A percentile compares a stretch with the other conserved stretches of the same genome.
Conservation (phyloP, 345 rosid genomes). For the Xanthoceras sorbifolium region DNA sequence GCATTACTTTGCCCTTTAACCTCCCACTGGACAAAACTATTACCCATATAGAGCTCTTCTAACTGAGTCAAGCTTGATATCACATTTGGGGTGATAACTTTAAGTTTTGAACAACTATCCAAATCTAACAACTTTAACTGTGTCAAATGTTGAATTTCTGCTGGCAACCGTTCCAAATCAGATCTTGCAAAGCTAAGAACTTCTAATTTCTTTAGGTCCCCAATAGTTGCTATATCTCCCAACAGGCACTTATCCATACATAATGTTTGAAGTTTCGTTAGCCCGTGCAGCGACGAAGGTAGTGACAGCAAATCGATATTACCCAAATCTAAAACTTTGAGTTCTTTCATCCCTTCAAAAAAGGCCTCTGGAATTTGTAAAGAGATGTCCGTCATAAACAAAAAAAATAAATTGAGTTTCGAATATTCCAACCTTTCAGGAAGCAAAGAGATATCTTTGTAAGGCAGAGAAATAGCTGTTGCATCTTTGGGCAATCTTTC, state of each 20-base stretch:
- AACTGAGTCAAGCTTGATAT: constrained; percentile 15
- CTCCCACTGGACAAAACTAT: constrained; percentile 26
- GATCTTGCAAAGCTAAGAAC: not conserved
- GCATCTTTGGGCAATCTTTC: not conserved
- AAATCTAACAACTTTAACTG: constrained; percentile 20
- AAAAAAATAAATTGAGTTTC: not conserved
- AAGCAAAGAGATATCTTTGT: constrained; percentile 3
- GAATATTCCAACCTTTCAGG: constrained; percentile 21
- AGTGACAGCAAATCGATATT: not conserved
- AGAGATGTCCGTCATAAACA: not conserved
- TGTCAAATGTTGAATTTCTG: constrained; percentile 17
- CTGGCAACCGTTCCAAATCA: constrained; percentile 15
- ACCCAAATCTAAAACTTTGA: constrained; percentile 24
- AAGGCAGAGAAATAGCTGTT: constrained; percentile 3
- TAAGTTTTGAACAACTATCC: constrained; percentile 10
- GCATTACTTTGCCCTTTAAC: constrained; percentile 13
- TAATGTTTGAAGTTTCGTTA: constrained; percentile 19
- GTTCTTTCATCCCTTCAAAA: constrained; percentile 19
- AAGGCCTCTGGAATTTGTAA: constrained; percentile 5
- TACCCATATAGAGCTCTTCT: constrained; percentile 29
- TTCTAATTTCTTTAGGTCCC: constrained; percentile 4
- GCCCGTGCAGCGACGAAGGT: constrained; percentile 20
- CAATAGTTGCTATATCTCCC: not conserved
- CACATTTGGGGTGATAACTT: constrained; percentile 23
- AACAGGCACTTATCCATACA: not conserved